Conservation (phyloP, 2,329 filamentous ascomycete species). For the Stagonosporopsis vannaccii region DNA sequence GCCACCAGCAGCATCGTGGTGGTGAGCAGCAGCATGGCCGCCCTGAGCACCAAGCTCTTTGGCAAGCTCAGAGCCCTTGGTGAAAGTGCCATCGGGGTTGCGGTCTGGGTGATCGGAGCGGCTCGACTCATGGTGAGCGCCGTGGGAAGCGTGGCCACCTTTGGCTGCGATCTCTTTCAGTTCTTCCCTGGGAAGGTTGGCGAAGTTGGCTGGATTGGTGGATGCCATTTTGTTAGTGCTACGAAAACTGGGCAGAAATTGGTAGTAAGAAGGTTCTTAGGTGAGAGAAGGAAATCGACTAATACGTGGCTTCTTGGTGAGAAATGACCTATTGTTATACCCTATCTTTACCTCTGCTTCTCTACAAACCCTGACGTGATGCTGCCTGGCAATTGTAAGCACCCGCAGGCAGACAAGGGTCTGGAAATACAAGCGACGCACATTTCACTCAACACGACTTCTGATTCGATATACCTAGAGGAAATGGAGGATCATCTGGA, state of each 20-base stretch:
- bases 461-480: slow-evolving; percentile 13
- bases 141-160: slow-evolving; percentile 55
- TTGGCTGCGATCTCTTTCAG: slow-evolving; percentile 58
- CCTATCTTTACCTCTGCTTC: slow-evolving; percentile 12
- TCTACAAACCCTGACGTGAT: slow-evolving; percentile 28
- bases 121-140: slow-evolving; percentile 15
- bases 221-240: slow-evolving; percentile 41
- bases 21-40: slow-evolving; percentile 44
- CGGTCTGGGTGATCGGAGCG: slow-evolving; percentile 33
- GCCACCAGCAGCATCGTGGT: slow-evolving; percentile 24
- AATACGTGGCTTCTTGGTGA: not conserved
- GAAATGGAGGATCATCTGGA: not conserved
- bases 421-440: slow-evolving; percentile 1
- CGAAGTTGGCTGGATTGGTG: slow-evolving; percentile 61
- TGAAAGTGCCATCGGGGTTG: slow-evolving; percentile 51
- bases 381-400: slow-evolving; percentile 20
- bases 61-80: slow-evolving; percentile 47
- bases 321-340: slow-evolving; percentile 18
- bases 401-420: slow-evolving; percentile 12
- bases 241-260: slow-evolving; percentile 1
- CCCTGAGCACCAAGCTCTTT: slow-evolving; percentile 49
- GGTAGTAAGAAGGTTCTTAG: not conserved
- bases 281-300: not conserved
- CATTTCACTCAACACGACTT: not conserved
- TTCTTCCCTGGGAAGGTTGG: slow-evolving; percentile 60